A percentile compares a stretch with the other conserved stretches of the same genome.
Conservation (phyloP, 805 yeast species). For the Lachancea mirantina region DNA sequence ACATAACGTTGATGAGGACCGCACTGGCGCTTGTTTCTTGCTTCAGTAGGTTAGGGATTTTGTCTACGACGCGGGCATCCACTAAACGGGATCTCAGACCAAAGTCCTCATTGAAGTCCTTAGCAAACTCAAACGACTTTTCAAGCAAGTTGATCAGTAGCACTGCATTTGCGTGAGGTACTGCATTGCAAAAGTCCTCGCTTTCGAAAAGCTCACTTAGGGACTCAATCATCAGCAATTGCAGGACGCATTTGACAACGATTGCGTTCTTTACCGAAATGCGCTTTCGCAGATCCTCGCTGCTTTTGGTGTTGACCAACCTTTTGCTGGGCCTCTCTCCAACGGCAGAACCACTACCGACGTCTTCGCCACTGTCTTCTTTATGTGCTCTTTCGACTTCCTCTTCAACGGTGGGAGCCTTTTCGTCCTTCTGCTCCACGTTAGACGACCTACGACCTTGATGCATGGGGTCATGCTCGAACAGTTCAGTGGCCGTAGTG, state of each 20-base stretch:
- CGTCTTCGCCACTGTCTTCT: slow-evolving; percentile 32
- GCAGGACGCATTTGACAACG: slow-evolving; percentile 88
- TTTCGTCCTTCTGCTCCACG: slow-evolving; percentile 5
- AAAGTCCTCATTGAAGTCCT: slow-evolving; percentile 80
- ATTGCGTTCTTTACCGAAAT: slow-evolving; percentile 60
- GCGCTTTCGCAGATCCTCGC: slow-evolving; percentile 37
- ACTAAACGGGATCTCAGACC: slow-evolving; percentile 82
- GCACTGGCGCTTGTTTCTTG: slow-evolving; percentile 91
- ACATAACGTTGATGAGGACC: slow-evolving; percentile 72
- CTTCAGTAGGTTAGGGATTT: slow-evolving; percentile 81
- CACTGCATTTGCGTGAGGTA: slow-evolving; percentile 61
- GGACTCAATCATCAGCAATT: slow-evolving; percentile 79
- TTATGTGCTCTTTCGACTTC: slow-evolving; percentile 28
- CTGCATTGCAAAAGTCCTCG: slow-evolving; percentile 52
- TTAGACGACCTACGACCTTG: slow-evolving; percentile 25
- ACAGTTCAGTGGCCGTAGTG: slow-evolving; percentile 82
- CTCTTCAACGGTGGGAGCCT: slow-evolving; percentile 18
- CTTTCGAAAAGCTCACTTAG: slow-evolving; percentile 75
- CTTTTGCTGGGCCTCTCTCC: slow-evolving; percentile 13
- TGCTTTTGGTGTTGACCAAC: slow-evolving; percentile 21
- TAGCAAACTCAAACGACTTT: slow-evolving; percentile 73
- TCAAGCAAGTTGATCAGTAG: slow-evolving; percentile 54
- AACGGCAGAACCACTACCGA: slow-evolving; percentile 21
- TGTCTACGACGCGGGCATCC: slow-evolving; percentile 87
- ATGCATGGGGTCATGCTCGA: slow-evolving; percentile 43